phyloP scores from a whole-genome alignment of 2,329 filamentous ascomycete species.

The Ceratocystis papillata region DNA sequence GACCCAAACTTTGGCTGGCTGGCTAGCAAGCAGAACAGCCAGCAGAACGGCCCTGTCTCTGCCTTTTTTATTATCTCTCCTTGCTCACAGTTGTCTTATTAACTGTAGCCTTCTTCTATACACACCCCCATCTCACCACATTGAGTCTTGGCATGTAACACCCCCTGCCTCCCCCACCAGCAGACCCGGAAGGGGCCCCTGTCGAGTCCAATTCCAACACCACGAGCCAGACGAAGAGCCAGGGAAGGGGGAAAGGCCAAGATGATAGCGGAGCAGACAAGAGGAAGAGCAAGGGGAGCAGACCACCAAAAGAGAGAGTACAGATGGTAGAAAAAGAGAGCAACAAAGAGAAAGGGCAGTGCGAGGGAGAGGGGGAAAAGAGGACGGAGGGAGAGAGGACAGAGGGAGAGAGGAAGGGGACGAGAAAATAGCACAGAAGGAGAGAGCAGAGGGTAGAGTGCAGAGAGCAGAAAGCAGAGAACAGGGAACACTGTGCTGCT shows the following conservation, averaged over 20 bases:
- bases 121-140: neutral
- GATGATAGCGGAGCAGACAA: conserved; percentile 3
- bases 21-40: neutral
- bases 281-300: neutral
- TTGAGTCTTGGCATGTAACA: conserved; percentile 3
- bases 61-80: neutral
- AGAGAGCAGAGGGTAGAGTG: neutral
- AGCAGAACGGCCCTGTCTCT: neutral
- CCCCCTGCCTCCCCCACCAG: neutral
- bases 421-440: neutral
- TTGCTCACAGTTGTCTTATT: neutral
- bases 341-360: neutral
- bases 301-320: neutral
- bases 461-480: no score
- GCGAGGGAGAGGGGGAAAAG: neutral
- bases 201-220: conserved; percentile 11
- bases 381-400: neutral
- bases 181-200: neutral
- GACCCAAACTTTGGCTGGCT: neutral
- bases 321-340: neutral
- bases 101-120: neutral
- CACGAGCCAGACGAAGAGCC: neutral
- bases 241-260: conserved; percentile 1
- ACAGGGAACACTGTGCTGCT: no score
- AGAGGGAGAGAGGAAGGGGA: neutral